A percentile compares a stretch with the other conserved stretches of the same genome.
These are phyloP conservation scores for Neurospora sublineolata DNA, from an alignment of 495 filamentous ascomycete species.

Conservation along the genomic window DNA sequence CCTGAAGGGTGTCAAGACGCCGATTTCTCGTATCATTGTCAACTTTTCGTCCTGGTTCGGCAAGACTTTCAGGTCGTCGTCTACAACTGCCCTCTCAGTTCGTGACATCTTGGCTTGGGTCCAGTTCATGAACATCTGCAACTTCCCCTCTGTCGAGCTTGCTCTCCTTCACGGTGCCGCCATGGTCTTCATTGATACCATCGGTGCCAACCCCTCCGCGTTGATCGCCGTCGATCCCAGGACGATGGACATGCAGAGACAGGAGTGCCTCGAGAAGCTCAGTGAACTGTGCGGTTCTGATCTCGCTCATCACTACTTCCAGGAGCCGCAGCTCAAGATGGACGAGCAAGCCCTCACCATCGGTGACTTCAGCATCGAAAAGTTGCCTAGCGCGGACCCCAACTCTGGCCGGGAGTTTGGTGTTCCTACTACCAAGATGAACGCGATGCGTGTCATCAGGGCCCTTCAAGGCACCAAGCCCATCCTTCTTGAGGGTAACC, in stretches of 20 bases:
- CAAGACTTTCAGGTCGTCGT: constrained; percentile 57
- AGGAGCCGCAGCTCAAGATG: constrained; percentile 34
- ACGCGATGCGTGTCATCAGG: constrained; percentile 79
- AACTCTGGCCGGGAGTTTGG: constrained; percentile 64
- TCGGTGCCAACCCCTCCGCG: constrained; percentile 87
- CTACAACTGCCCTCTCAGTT: constrained; percentile 66
- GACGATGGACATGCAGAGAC: constrained; percentile 48
- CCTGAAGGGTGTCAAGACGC: constrained; percentile 2
- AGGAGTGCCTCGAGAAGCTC: constrained; percentile 60
- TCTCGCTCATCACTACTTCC: constrained; percentile 49
- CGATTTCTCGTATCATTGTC: constrained; percentile 56
- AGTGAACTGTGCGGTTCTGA: constrained; percentile 53
- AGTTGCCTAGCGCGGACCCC: constrained; percentile 27
- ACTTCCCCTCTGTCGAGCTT: constrained; percentile 26
- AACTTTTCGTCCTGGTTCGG: constrained; percentile 91
- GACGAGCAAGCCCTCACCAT: constrained; percentile 43
- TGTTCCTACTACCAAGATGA: constrained; percentile 79
- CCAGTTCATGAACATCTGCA: constrained; percentile 69
- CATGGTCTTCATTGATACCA: constrained; percentile 88
- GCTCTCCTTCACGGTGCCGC: constrained; percentile 75
- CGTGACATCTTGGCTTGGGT: constrained; percentile 89
- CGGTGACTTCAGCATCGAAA: constrained; percentile 61
- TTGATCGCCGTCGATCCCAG: constrained; percentile 55
- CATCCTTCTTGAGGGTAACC: constrained; percentile 87
- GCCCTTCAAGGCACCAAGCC: constrained; percentile 86